These are phyloP conservation scores for Fistulinella prunicolor DNA, from an alignment of 768 basidiomycete genomes.

Conservation along the genomic window DNA sequence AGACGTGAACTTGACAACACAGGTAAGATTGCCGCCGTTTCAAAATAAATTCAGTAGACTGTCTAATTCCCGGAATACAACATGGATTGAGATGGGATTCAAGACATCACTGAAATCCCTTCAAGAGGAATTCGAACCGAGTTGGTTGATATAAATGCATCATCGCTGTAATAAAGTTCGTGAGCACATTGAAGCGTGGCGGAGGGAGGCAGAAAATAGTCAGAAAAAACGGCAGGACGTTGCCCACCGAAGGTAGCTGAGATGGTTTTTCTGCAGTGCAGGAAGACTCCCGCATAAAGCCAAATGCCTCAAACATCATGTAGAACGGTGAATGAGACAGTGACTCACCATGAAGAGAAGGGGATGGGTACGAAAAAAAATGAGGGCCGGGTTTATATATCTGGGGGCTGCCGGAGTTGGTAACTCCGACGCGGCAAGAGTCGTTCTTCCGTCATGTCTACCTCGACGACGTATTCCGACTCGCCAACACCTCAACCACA, in stretches of 20 bases:
- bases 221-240: conserved; percentile 46
- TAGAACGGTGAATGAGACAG: neutral
- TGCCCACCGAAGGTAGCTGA: conserved; percentile 86
- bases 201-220: too few relatives aligned
- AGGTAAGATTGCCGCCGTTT: too few relatives aligned
- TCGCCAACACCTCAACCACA: conserved; percentile 32
- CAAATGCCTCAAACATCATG: conserved; percentile 94
- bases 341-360: conserved; percentile 23
- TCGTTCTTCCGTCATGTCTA: conserved; percentile 29
- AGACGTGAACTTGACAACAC: too few relatives aligned
- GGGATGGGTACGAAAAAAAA: conserved; percentile 1
- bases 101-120: too few relatives aligned
- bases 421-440: conserved; percentile 30
- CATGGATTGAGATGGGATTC: too few relatives aligned
- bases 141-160: too few relatives aligned
- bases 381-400: conserved; percentile 20
- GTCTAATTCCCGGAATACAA: too few relatives aligned
- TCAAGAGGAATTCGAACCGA: too few relatives aligned
- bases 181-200: too few relatives aligned
- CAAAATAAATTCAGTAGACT: too few relatives aligned
- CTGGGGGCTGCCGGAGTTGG: neutral
- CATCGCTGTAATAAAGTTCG: too few relatives aligned
- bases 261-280: conserved; percentile 81
- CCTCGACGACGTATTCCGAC: conserved; percentile 29
- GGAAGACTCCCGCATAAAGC: conserved; percentile 69